These are phyloP conservation scores for Sanchytrium tribonematis DNA, from an alignment of 371 early-diverging fungal species.

Conservation along the genomic window DNA sequence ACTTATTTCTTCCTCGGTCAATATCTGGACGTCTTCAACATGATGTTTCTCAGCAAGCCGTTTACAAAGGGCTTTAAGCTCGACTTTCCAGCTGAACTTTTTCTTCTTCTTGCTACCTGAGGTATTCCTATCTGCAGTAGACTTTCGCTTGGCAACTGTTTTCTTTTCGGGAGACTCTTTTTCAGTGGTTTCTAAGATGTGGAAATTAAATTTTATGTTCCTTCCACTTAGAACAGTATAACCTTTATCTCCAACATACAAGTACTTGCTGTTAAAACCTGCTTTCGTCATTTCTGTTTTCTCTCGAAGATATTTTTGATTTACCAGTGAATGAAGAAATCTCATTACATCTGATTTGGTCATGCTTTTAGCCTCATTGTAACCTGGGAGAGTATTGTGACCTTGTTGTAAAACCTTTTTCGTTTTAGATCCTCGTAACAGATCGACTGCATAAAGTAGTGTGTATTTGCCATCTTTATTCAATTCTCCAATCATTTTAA, in stretches of 20 bases:
- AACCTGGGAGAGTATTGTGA: conserved; percentile 20
- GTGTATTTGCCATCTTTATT: conserved; percentile 29
- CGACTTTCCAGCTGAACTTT: neutral
- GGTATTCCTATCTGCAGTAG: too few species aligned
- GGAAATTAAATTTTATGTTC: neutral
- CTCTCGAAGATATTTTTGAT: conserved; percentile 9
- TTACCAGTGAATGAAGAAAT: conserved; percentile 8
- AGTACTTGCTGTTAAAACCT: conserved; percentile 7
- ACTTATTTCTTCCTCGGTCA: neutral
- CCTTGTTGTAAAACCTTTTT: conserved; percentile 23
- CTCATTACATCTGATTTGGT: conserved; percentile 7
- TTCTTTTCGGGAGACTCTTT: neutral
- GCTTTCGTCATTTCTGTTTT: conserved; percentile 7
- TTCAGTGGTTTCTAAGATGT: neutral
- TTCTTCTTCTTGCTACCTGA: neutral
- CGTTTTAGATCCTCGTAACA: conserved; percentile 39
- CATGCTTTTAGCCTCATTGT: conserved; percentile 27
- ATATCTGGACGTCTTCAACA: neutral
- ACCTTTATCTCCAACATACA: neutral
- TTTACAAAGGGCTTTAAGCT: neutral
- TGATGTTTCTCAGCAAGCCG: neutral
- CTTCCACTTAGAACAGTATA: neutral
- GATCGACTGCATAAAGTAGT: conserved; percentile 36
- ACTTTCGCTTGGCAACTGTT: too few species aligned
- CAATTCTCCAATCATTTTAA: conserved; percentile 6